Base-by-base conservation (phyloP, 768 basidiomycete species). In the Boletales sp. region DNA sequence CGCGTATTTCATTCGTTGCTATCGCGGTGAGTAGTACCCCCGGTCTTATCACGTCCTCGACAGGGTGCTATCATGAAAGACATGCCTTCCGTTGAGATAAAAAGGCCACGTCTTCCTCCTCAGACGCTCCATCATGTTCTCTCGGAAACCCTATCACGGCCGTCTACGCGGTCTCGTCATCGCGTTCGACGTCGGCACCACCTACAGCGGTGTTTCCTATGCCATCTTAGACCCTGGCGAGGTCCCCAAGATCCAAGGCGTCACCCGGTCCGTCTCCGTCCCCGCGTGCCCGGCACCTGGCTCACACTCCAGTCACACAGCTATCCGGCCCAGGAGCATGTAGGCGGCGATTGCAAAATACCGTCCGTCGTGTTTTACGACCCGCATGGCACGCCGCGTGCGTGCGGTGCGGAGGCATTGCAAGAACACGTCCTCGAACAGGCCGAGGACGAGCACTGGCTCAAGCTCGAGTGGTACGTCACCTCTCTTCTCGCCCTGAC, bases 291-390 rank as follows among this genome's bases (percentile, higher is more conserved):
- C 41, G 21, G 21, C 21, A 21, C 21, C 21, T 21, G 2, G 42
- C 34, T 25, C 48, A 21, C 4, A 41, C 47, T 57, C 43, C 59
- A 40, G 40, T 41, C 34, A 25, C 8, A 44, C 32, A 69, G 71
- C 38, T 72, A 70, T 49, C 73, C 74, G 14, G 74, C 73, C 0
- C 74, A 75, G 51, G 72, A 75, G 41, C 66, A 70, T 44, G 68
- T 69, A 18, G 70, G 71, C 47, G 74, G 74, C 5, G 72, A 73
- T 45, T 73, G 70, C 44, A 79, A 78, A 57, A 76, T 79, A 47
- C 78, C 78, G 5, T 73, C 74, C 21, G 67, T 78, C 45, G 51
- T 79, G 12, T 80, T 73, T 56, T 79, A 79, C 49, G 72, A 76
- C 48, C 55, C 64, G 32, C 54, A 58, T 8, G 77, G 77, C 1